phyloP scores from a whole-genome alignment of 441 rosid genomes.

The Metrosideros polymorpha region DNA sequence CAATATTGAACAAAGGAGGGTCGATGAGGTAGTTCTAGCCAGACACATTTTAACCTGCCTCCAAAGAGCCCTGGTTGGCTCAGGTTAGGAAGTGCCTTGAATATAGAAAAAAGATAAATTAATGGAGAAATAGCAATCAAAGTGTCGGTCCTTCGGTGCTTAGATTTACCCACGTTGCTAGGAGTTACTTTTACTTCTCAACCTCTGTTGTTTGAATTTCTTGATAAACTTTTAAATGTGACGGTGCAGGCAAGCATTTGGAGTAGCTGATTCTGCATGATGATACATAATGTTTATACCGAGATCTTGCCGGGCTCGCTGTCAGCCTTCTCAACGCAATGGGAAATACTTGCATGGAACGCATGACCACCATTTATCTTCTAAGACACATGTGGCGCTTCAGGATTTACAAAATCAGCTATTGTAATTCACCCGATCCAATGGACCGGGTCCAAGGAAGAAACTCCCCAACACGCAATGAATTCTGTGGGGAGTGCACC shows the following conservation, averaged over 20 bases:
- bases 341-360: rapidly evolving
- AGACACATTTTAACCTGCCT: too few species aligned
- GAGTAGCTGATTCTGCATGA: not conserved
- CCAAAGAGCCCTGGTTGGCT: too few species aligned
- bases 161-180: not conserved
- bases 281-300: not conserved
- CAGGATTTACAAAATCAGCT: too few species aligned
- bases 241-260: not conserved
- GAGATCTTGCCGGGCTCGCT: not conserved
- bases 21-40: too few species aligned
- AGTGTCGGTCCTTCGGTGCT: not conserved
- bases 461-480: not conserved
- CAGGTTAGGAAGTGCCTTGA: too few species aligned
- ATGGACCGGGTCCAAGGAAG: not conserved
- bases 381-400: not conserved
- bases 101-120: too few species aligned
- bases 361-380: rapidly evolving
- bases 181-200: not conserved
- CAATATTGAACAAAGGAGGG: too few species aligned
- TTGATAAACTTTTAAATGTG: not conserved
- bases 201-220: not conserved
- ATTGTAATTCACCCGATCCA: not conserved
- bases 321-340: not conserved
- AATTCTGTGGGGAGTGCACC: not conserved
- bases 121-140: too few species aligned